Base-by-base conservation (phyloP, 2,329 filamentous ascomycete species). In the Nemania serpens region DNA sequence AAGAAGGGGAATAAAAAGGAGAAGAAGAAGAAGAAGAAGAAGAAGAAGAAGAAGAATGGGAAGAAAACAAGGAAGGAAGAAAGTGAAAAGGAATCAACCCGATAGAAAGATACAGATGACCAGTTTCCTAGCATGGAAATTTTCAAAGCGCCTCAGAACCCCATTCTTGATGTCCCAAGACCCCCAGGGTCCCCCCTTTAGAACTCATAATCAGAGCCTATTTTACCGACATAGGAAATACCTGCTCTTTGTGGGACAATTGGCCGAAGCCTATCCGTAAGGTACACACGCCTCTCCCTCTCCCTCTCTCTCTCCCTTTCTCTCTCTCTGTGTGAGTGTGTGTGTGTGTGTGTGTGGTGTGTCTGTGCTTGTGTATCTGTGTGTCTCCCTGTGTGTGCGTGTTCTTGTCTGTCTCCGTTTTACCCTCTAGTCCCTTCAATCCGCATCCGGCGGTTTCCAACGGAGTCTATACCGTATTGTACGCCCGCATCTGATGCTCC, bases 401-500 rank as follows among this genome's bases (percentile, higher is more conserved):
- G n/a, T n/a, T n/a, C n/a, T n/a, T 18, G 29, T n/a, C 29, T 37
- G 34, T 29, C 11, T 33, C 33, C n/a, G n/a, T 18, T 36, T 33
- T 18, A 13, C 45, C 6, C 18, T 34, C 42, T 47, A 48, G 45
- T 55, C 34, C 46, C 56, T 41, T 48, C 45, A 29, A 29, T 29
- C 25, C 25, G 25, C 25, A 29, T 3, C 25, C 25, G 25, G 25
- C 25, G 25, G 25, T 29, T 7, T 29, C 7, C 25, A 29, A 3
- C 25, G 25, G 7, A 29, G 37, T 17, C 29, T 66, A 81, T 67
- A 74, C 70, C 71, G 70, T 69, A 58, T 71, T 82, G 74, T 66
- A 80, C 70, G 68, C 75, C 64, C 74, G 73, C 25, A 70, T 69
- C 41, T 75, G 65, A 60, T 81, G 79, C 57, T 77, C 72, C 11